Evolutionary conservation across 805 yeast genomes (phyloP).

Genomic region (Nakazawaea populi): DNA sequence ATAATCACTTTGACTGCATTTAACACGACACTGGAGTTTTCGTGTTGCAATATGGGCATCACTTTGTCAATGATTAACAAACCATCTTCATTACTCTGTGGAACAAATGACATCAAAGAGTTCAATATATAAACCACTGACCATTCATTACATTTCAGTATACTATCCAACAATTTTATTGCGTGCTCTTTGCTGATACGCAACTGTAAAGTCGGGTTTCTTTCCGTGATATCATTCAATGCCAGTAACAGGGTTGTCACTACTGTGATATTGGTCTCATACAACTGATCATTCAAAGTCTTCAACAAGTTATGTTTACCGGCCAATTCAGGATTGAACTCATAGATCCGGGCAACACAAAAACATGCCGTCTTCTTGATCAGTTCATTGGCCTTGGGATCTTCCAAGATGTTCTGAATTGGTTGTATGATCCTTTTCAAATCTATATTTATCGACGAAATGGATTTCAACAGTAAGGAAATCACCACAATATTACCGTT

Average conservation of each 20-base stretch:
- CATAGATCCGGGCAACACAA: slow-evolving; percentile 63
- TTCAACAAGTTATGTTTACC: slow-evolving; percentile 37
- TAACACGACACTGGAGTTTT: slow-evolving; percentile 74
- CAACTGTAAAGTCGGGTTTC: slow-evolving; percentile 41
- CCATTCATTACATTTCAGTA: slow-evolving; percentile 60
- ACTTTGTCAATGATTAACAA: slow-evolving; percentile 55
- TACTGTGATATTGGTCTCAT: slow-evolving; percentile 53
- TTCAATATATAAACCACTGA: slow-evolving; percentile 62
- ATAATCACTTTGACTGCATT: slow-evolving; percentile 69
- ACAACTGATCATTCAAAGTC: slow-evolving; percentile 44
- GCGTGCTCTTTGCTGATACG: slow-evolving; percentile 47
- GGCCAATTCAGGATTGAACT: slow-evolving; percentile 42
- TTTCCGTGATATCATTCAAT: slow-evolving; percentile 57
- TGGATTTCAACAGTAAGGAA: slow-evolving; percentile 57
- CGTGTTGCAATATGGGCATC: slow-evolving; percentile 71
- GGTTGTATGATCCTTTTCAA: slow-evolving; percentile 23
- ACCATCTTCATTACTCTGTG: slow-evolving; percentile 65
- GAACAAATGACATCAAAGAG: slow-evolving; percentile 63
- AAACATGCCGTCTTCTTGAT: slow-evolving; percentile 68
- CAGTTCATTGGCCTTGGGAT: slow-evolving; percentile 42
- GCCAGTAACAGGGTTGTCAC: slow-evolving; percentile 71
- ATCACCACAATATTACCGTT: slow-evolving; percentile 39
- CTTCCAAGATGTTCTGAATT: slow-evolving; percentile 25
- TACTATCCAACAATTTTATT: slow-evolving; percentile 29
- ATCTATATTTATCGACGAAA: slow-evolving; percentile 51